Conservation (phyloP, 2,329 filamentous ascomycete species). For the Nothomitra cinnamomea region DNA sequence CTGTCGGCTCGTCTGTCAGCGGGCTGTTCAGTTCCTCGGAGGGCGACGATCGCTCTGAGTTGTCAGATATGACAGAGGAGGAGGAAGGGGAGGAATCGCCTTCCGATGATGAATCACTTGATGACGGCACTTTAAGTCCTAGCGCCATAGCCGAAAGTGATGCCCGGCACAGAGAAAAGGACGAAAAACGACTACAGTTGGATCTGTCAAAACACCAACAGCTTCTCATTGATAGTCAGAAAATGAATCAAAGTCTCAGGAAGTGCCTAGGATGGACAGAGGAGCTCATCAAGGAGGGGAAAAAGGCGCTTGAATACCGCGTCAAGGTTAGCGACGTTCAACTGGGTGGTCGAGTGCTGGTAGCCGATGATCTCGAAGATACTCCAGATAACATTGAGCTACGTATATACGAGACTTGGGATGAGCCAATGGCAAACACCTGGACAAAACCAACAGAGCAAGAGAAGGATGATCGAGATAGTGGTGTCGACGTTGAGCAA, state of each 20-base stretch:
- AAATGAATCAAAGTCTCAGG: constrained; percentile 87
- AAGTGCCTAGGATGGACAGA: constrained; percentile 82
- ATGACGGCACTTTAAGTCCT: constrained; percentile 29
- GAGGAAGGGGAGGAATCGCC: constrained; percentile 28
- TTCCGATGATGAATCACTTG: constrained; percentile 31
- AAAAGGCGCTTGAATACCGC: constrained; percentile 69
- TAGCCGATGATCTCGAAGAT: constrained; percentile 39
- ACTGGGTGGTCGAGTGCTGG: constrained; percentile 64
- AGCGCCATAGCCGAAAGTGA: constrained; percentile 26
- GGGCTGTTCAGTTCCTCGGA: constrained; percentile 20
- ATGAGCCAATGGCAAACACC: constrained; percentile 6
- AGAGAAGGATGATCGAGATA: constrained; percentile 18
- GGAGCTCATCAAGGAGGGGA: constrained; percentile 73
- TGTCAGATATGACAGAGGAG: constrained; percentile 18
- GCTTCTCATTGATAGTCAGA: constrained; percentile 75
- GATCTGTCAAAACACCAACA: constrained; percentile 83
- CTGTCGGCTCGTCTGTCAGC: constrained; percentile 32
- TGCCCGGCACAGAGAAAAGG: constrained; percentile 43
- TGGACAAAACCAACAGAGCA: constrained; percentile 5
- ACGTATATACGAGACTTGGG: constrained; percentile 8
- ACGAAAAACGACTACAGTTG: constrained; percentile 67
- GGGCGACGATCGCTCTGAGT: constrained; percentile 13
- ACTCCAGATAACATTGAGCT: not conserved
- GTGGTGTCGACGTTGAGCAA: constrained; percentile 17
- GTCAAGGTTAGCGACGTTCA: constrained; percentile 66